Evolutionary conservation across 169 alveolate species (phyloP), one percentile per base, ranked within the genome.

Genomic region (Eimeria necatrix): DNA sequence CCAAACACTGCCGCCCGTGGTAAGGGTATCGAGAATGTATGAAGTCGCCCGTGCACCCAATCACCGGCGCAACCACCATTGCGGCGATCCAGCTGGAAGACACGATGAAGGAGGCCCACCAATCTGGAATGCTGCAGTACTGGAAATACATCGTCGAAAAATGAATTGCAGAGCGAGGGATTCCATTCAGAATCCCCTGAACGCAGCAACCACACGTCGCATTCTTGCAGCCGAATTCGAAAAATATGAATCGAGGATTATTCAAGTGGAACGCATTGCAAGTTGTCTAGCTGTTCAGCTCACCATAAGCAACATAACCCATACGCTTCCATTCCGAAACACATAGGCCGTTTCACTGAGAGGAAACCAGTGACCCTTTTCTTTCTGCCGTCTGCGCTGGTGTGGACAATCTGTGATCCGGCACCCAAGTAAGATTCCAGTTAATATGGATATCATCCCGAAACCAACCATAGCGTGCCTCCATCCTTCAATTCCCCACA

Each of bases 31-130:
- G 96, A 32, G 96, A 94, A 85, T 97, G 98, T 49, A 73, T 80
- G 86, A 94, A 91, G 51, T 97, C 99, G 14, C 98, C 98, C 60
- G 96, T 68, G 60, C 95, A 95, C 16, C 99, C 99, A 46, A 99
- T 99, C 32, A 97, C 59, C 0, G 97, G 98, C 9, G 99, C 99
- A 20, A 99, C 99, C 48, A 98, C 24, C 95, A 98, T 97, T n/a
- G 97, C 96, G 41, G 98, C 97, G 20, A 97, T 52, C 81, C 98
- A 99, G 73, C 99, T 97, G 86, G 96, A 96, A 4, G 95, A 78
- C 18, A 92, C 95, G 64, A 92, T 92, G 83, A 92, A 92, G 12
- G 95, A 92, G 2, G 95, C 87, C 95, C 95, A 92, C 94, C 97
- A 93, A 94, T 98, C 97, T 32, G 98, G 91, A 70, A 98, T 95